Evolutionary conservation across 2,329 filamentous ascomycete species (phyloP).

Genomic region (Trichoderma pleuroti): DNA sequence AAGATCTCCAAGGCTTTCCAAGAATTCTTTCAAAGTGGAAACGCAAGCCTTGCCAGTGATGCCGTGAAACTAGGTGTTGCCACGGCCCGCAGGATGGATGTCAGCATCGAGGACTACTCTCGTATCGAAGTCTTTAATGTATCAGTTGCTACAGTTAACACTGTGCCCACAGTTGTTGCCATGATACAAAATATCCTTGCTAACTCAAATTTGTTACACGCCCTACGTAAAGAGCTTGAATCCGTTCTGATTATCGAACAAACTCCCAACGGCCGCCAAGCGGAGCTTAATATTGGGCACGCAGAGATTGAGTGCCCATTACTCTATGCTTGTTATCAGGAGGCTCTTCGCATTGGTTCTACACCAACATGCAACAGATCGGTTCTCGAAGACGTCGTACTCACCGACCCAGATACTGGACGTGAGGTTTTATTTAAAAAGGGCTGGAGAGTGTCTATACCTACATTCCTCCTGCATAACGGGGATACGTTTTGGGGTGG

Average conservation of each 20-base stretch:
- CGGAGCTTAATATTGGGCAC: neutral
- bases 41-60: neutral
- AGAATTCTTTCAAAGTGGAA: neutral
- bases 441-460: neutral
- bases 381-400: slow-evolving; percentile 3
- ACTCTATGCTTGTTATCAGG: neutral
- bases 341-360: slow-evolving; percentile 1
- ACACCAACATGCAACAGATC: neutral
- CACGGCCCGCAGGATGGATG: neutral
- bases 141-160: slow-evolving; percentile 4
- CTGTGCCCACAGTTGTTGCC: neutral
- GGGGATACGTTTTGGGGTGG: neutral
- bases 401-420: neutral
- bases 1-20: neutral
- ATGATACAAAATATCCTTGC: slow-evolving; percentile 1
- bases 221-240: neutral
- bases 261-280: neutral
- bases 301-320: neutral
- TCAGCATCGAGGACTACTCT: neutral
- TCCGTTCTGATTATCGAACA: neutral
- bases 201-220: neutral
- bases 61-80: neutral
- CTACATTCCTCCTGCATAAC: neutral
- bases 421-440: neutral
- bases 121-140: slow-evolving; percentile 4